These are phyloP conservation scores for Daldinia caldariorum DNA, from an alignment of 495 filamentous ascomycete species.

Conservation along the genomic window DNA sequence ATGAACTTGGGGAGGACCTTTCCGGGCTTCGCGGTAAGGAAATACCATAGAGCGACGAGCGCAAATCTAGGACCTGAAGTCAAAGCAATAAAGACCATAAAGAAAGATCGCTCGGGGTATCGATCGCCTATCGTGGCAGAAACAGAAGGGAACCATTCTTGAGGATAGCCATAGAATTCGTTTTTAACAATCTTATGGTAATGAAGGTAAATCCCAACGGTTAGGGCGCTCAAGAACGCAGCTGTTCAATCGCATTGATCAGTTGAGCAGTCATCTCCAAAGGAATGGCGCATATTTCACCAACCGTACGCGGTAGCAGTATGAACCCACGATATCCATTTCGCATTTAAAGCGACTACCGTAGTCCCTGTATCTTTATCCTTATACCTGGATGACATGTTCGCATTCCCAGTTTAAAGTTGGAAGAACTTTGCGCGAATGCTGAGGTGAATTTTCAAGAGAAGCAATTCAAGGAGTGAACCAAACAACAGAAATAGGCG, in stretches of 20 bases:
- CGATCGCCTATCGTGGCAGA: constrained; percentile 98
- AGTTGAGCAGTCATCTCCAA: constrained; percentile 6
- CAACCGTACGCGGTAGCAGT: constrained; percentile 81
- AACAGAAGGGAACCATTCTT: constrained; percentile 99
- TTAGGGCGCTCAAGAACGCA: constrained; percentile 89
- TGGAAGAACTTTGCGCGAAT: neutral
- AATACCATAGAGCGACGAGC: constrained; percentile 91
- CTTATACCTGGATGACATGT: constrained; percentile 78
- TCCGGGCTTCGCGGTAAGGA: constrained; percentile 81
- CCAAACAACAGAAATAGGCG: neutral
- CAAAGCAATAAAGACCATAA: constrained; percentile 95
- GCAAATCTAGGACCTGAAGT: constrained; percentile 94
- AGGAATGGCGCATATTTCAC: constrained; percentile 36
- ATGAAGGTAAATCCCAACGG: constrained; percentile 86
- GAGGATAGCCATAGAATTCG: constrained; percentile 94
- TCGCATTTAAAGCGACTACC: constrained; percentile 82
- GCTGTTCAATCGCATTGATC: constrained; percentile 53
- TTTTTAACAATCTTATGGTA: constrained; percentile 98
- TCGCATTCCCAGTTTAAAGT: constrained; percentile 53
- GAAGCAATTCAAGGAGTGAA: neutral
- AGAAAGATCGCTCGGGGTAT: constrained; percentile 95
- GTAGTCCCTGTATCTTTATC: constrained; percentile 79
- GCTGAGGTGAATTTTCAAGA: neutral
- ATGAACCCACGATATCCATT: constrained; percentile 92
- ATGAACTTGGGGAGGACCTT: constrained; percentile 82